Evolutionary conservation across 306 rosid genomes (phyloP).

Genomic region (Prunus persica): DNA sequence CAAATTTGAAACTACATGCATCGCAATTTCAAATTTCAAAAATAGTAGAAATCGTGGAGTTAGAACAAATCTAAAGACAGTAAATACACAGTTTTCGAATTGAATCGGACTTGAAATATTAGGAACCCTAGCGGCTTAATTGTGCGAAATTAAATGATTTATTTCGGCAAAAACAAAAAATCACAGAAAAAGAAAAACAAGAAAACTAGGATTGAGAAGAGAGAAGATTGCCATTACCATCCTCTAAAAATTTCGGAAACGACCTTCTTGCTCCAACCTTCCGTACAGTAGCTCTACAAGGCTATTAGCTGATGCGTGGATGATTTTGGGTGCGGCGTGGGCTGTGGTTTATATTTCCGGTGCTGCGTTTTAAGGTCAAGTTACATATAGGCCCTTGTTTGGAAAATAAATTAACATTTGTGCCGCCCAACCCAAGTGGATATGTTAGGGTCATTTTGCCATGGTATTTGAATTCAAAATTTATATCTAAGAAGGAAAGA

Average conservation of each 20-base stretch:
- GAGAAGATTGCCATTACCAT: constrained; percentile 3
- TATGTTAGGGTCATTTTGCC: background rate
- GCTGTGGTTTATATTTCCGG: background rate
- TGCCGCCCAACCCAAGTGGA: too few species aligned
- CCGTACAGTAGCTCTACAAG: background rate
- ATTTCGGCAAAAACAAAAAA: background rate
- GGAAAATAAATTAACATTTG: background rate
- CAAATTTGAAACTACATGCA: background rate
- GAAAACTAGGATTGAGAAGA: background rate
- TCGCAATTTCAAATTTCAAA: background rate
- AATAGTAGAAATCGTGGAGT: background rate
- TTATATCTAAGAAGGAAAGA: background rate
- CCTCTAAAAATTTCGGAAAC: background rate
- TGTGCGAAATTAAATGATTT: background rate
- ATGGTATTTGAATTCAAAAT: background rate
- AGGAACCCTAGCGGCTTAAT: constrained; percentile 41
- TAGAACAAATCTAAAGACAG: background rate
- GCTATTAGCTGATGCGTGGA: background rate
- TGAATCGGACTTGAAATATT: background rate
- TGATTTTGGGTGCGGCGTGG: background rate
- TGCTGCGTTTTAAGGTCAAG: background rate
- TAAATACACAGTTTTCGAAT: background rate
- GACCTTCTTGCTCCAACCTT: background rate
- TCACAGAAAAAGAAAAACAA: background rate
- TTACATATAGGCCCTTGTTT: background rate